Conservation (phyloP, 805 yeast genomes). For the Ogataea paraovalis region DNA sequence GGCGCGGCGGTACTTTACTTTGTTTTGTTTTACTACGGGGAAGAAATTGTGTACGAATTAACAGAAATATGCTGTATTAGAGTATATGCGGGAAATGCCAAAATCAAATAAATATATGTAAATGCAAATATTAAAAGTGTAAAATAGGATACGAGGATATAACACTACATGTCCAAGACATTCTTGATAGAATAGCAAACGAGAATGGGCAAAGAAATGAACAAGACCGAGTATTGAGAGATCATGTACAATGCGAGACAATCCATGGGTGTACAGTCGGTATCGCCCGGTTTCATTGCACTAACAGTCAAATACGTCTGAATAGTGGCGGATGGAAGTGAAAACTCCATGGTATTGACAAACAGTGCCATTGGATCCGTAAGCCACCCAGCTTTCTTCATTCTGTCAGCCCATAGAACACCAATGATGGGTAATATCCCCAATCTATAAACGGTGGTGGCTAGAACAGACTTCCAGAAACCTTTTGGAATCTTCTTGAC, state of each 20-base stretch:
- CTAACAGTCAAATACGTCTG: conserved; percentile 58
- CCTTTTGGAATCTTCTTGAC: conserved; percentile 44
- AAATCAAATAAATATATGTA: not conserved
- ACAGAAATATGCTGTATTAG: too few relatives aligned
- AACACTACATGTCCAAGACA: conserved; percentile 20
- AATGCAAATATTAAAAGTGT: too few relatives aligned
- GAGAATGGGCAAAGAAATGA: conserved; percentile 46
- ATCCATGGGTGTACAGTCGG: conserved; percentile 44
- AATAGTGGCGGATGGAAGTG: conserved; percentile 55
- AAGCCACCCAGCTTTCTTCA: conserved; percentile 48
- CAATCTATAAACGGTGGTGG: conserved; percentile 39
- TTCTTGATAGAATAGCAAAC: conserved; percentile 40
- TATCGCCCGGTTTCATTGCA: conserved; percentile 47
- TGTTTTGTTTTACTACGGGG: too few relatives aligned
- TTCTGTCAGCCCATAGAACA: conserved; percentile 43
- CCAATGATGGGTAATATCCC: conserved; percentile 51
- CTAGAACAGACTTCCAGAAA: conserved; percentile 52
- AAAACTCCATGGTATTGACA: conserved; percentile 44
- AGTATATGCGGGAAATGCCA: not conserved
- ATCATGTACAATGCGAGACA: conserved; percentile 51
- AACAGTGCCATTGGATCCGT: conserved; percentile 37
- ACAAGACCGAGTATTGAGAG: conserved; percentile 43
- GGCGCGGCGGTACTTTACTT: too few relatives aligned
- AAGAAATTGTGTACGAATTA: too few relatives aligned
- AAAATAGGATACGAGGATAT: too few relatives aligned